Conservation (phyloP, 495 filamentous ascomycete species). For the Poronia punctata region DNA sequence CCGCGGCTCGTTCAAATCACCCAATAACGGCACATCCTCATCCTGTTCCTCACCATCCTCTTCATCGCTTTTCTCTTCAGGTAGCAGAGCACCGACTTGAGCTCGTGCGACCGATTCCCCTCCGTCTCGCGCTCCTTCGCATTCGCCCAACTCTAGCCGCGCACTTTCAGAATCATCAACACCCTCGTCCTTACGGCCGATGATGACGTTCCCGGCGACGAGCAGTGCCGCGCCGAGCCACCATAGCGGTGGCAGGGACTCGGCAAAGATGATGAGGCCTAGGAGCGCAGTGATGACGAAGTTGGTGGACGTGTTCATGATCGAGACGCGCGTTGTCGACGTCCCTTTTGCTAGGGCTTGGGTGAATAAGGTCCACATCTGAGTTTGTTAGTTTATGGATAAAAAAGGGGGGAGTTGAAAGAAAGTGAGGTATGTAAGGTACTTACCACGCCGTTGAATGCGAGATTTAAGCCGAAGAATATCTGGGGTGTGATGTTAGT, state of each 20-base stretch:
- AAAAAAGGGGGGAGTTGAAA: neutral
- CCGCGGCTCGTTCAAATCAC: constrained; percentile 11
- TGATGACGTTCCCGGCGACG: constrained; percentile 84
- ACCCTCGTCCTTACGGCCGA: constrained; percentile 70
- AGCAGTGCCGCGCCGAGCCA: constrained; percentile 80
- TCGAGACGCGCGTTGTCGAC: constrained; percentile 82
- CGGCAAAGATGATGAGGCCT: constrained; percentile 65
- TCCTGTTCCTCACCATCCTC: too few relatives aligned
- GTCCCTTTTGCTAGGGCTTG: constrained; percentile 74
- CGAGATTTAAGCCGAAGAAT: constrained; percentile 81
- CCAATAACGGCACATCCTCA: constrained; percentile 22
- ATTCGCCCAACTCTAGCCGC: neutral
- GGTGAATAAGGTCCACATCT: constrained; percentile 88
- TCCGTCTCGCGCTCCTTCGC: neutral
- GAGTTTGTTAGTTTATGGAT: neutral
- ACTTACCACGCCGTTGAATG: constrained; percentile 74
- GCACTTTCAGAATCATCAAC: constrained; percentile 10
- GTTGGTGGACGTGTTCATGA: constrained; percentile 90
- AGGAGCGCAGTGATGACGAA: constrained; percentile 88
- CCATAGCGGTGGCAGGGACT: constrained; percentile 71
- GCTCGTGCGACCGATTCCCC: constrained; percentile 11
- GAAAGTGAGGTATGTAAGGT: neutral
- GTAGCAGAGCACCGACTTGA: constrained; percentile 5
- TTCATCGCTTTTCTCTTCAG: constrained; percentile 17
- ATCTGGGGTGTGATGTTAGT: constrained; percentile 39